phyloP scores from a whole-genome alignment of 768 basidiomycete genomes.

The Termitomyces titanicus region DNA sequence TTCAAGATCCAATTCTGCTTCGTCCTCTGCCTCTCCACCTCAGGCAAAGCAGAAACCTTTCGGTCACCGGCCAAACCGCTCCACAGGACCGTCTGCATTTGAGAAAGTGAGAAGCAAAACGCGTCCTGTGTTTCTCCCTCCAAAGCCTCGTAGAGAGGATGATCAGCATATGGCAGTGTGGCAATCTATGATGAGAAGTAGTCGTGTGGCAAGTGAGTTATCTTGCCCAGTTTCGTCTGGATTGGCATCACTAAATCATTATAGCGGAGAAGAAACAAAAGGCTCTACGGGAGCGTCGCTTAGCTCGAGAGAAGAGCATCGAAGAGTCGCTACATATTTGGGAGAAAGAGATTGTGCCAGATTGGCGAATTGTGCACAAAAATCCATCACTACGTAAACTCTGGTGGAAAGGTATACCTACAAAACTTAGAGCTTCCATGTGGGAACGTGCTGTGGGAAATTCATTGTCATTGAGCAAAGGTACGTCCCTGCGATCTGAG shows the following conservation, averaged over 20 bases:
- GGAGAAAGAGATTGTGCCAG: conserved; percentile 77
- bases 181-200: conserved; percentile 85
- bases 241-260: neutral
- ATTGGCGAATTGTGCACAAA: conserved; percentile 74
- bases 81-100: conserved; percentile 63
- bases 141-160: conserved; percentile 76
- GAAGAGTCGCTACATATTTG: conserved; percentile 71
- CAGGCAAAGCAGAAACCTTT: conserved; percentile 22
- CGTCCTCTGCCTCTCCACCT: conserved; percentile 23
- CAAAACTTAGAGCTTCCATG: conserved; percentile 71
- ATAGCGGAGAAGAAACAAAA: conserved; percentile 70
- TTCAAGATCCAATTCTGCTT: conserved; percentile 19
- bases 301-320: conserved; percentile 60
- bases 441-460: conserved; percentile 91
- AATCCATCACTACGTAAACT: conserved; percentile 62
- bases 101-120: conserved; percentile 84
- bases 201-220: conserved; percentile 63
- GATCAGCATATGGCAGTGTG: conserved; percentile 81
- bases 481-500: conserved; percentile 31
- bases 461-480: conserved; percentile 76
- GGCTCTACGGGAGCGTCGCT: conserved; percentile 57
- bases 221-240: conserved; percentile 1
- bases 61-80: conserved; percentile 44
- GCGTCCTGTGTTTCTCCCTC: conserved; percentile 80
- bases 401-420: conserved; percentile 90